phyloP scores from a whole-genome alignment of 345 rosid species.

The Acer negundo region DNA sequence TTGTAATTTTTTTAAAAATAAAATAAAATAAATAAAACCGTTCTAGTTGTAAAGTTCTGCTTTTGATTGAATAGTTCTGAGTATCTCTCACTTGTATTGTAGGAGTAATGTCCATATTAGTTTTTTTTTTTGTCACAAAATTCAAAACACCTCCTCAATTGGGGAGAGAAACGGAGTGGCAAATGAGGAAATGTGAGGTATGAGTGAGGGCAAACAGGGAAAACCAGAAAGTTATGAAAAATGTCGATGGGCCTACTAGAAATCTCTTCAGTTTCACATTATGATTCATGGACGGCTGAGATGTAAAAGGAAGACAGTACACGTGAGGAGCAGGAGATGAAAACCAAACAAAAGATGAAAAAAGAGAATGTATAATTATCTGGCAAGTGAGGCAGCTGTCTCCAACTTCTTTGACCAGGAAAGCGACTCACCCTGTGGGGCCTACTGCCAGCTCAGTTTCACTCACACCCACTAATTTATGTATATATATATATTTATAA shows the following conservation, averaged over 20 bases:
- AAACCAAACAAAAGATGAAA: not conserved
- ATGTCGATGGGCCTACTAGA: not conserved
- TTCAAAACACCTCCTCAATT: too few relatives aligned
- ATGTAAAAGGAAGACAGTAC: not conserved
- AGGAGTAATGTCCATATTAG: too few relatives aligned
- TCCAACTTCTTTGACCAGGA: slow-evolving; percentile 36
- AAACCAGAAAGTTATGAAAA: not conserved
- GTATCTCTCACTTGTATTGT: too few relatives aligned
- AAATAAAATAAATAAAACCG: too few relatives aligned
- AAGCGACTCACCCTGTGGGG: slow-evolving; percentile 13
- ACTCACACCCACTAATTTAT: not conserved
- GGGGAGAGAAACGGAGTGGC: slow-evolving; percentile 9
- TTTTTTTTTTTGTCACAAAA: too few relatives aligned
- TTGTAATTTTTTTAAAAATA: too few relatives aligned
- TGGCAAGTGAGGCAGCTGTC: slow-evolving; percentile 36
- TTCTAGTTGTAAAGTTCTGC: too few relatives aligned
- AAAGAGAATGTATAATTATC: not conserved
- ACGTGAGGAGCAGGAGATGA: not conserved
- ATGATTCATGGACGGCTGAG: not conserved
- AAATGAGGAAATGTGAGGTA: slow-evolving; percentile 1
- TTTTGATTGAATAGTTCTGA: too few relatives aligned
- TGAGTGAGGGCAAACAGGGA: not conserved
- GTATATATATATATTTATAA: not conserved
- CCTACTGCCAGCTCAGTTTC: slow-evolving; percentile 10
- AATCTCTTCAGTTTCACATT: not conserved